These are phyloP conservation scores for Phialophora chinensis DNA, from an alignment of 2,329 filamentous ascomycete genomes.

Conservation along the genomic window DNA sequence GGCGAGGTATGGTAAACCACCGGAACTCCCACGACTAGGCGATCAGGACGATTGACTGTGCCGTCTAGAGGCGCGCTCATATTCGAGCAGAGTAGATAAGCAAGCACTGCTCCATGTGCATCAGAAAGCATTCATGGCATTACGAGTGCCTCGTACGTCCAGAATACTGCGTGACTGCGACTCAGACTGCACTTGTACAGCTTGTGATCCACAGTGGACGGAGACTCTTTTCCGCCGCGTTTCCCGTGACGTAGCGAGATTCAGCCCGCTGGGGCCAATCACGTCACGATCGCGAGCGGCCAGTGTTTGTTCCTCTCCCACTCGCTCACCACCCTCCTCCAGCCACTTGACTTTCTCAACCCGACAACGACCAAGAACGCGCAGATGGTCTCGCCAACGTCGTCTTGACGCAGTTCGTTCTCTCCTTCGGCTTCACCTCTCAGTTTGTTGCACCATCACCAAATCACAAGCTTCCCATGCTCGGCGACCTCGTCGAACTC, in stretches of 20 bases:
- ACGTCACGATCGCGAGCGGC: conserved; percentile 33
- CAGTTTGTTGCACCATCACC: background rate
- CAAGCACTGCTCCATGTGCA: too few species aligned
- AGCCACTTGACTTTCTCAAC: conserved; percentile 24
- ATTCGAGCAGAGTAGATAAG: too few species aligned
- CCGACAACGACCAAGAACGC: background rate
- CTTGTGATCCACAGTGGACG: background rate
- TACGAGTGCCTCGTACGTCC: too few species aligned
- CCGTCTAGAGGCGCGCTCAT: too few species aligned
- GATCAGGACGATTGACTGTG: too few species aligned
- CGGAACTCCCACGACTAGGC: too few species aligned
- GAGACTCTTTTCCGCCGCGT: background rate
- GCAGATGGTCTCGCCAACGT: conserved; percentile 3
- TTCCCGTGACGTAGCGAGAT: conserved; percentile 10
- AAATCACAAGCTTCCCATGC: conserved; percentile 24
- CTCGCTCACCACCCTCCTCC: conserved; percentile 1
- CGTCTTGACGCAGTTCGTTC: background rate
- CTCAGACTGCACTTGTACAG: background rate
- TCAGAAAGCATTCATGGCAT: too few species aligned
- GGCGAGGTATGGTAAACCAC: too few species aligned
- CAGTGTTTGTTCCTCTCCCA: background rate
- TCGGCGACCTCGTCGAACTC: conserved; percentile 36
- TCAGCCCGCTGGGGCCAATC: conserved; percentile 25
- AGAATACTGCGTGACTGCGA: too few species aligned
- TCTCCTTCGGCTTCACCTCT: background rate